Base-by-base conservation (phyloP, 2,329 filamentous ascomycete species). In the Xylogone sp. region DNA sequence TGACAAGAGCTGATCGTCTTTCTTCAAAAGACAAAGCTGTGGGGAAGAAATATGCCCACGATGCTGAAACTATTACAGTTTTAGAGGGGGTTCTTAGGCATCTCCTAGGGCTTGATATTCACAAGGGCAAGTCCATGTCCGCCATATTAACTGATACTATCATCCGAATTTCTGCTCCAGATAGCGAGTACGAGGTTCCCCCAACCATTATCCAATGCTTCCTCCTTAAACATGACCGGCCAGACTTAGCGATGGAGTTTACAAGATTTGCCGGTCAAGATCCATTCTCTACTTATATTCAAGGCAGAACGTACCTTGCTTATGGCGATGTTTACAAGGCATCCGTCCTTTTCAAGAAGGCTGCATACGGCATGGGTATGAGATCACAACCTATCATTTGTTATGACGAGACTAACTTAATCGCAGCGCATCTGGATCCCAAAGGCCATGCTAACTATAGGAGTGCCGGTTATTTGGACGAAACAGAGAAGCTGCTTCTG, bases 281-380 rank as follows among this genome's bases (percentile, higher is more conserved):
- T 48, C 72, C 78, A 56, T 91, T 78, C 75, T 84, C 72, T 74
- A 88, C 77, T 59, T 99, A 99, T 65, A 79, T 97, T 3, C 90
- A 92, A 67, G 94, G 88, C 2, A 85, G 94, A 24, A 78, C 96
- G 46, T 80, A 83, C 58, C 74, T 97, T 29, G 83, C 85, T 4
- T 79, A 86, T 56, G 86, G 86, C 49, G 87, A 96, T 63, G 85
- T 85, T 65, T 80, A 82, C 52, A 76, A 82, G 39, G 93, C 94
- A 50, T 82, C 89, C 22, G 73, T 81, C 22, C 82, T 83, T 63
- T 97, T 99, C 69, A 85, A 84, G 59, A 93, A 87, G 65, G 89
- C 91, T 53, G 89, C 90, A 19, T 87, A 89, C 62, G 86, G 87
- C 51, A 82, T 96, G 68, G 86, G 90, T 92, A 80, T 74, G 86